These are phyloP conservation scores for Ustilago tritici DNA, from an alignment of 1,284 basidiomycete genomes.

Conservation along the genomic window DNA sequence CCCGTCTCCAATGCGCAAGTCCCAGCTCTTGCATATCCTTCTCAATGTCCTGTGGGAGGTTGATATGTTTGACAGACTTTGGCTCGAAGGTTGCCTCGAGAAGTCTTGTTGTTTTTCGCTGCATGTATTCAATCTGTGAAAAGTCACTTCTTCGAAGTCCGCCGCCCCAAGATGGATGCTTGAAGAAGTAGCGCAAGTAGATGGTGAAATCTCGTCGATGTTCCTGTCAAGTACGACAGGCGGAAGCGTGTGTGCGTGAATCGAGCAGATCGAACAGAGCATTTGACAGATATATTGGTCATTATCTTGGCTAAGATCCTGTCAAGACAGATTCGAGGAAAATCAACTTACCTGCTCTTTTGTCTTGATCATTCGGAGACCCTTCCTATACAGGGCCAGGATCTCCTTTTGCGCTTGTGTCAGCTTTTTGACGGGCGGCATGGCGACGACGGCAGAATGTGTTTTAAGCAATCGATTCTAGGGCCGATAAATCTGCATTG, in stretches of 20 bases:
- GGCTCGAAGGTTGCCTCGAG: slow-evolving; percentile 63
- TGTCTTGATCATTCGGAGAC: slow-evolving; percentile 59
- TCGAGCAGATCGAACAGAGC: background rate
- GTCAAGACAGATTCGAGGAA: background rate
- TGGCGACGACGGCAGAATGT: background rate
- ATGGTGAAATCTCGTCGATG: slow-evolving; percentile 61
- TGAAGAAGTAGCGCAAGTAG: slow-evolving; percentile 68
- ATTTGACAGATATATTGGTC: background rate
- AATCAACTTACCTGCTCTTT: slow-evolving; percentile 57
- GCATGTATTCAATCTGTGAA: slow-evolving; percentile 66
- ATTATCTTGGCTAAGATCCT: background rate
- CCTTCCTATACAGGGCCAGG: slow-evolving; percentile 60
- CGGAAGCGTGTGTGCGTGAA: background rate
- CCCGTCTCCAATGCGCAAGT: slow-evolving; percentile 39
- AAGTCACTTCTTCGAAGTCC: slow-evolving; percentile 63
- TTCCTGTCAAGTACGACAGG: slow-evolving; percentile 34
- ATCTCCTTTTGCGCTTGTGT: slow-evolving; percentile 60
- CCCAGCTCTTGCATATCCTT: slow-evolving; percentile 47
- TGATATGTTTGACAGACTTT: slow-evolving; percentile 58
- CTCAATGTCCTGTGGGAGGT: slow-evolving; percentile 49
- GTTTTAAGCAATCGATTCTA: background rate
- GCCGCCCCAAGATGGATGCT: slow-evolving; percentile 64
- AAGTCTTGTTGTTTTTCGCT: slow-evolving; percentile 57
- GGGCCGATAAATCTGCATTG: background rate
- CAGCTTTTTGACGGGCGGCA: slow-evolving; percentile 39